These are phyloP conservation scores for Aspergillus nanangensis DNA, from an alignment of 495 filamentous ascomycete species.

Conservation along the genomic window DNA sequence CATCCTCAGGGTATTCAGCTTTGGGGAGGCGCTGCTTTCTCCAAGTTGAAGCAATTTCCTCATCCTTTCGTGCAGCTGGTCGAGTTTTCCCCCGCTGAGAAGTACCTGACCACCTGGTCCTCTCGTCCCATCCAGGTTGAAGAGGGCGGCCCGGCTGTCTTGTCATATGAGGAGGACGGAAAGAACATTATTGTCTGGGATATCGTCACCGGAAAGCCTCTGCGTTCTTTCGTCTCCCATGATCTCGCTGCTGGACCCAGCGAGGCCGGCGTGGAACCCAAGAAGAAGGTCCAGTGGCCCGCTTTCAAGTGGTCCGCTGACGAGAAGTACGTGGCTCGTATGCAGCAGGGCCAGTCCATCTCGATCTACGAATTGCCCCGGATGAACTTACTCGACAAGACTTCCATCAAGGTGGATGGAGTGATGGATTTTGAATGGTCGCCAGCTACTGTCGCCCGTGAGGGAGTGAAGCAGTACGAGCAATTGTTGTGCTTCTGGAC, in stretches of 20 bases:
- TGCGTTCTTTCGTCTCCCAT: conserved; percentile 87
- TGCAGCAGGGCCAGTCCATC: conserved; percentile 82
- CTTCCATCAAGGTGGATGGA: conserved; percentile 89
- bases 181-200: conserved; percentile 99
- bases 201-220: conserved; percentile 79
- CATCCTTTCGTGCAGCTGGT: conserved; percentile 94
- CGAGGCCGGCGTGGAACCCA: conserved; percentile 64
- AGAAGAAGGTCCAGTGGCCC: conserved; percentile 95
- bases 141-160: conserved; percentile 69
- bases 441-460: conserved; percentile 70
- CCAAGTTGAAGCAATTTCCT: conserved; percentile 83
- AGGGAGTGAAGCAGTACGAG: conserved; percentile 83
- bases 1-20: conserved; percentile 94
- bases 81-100: conserved; percentile 91
- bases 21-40: conserved; percentile 89
- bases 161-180: conserved; percentile 89
- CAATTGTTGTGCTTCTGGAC: conserved; percentile 98
- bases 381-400: conserved; percentile 88
- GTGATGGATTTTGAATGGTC: conserved; percentile 98
- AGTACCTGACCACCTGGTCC: conserved; percentile 94
- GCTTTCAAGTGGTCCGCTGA: conserved; percentile 99
- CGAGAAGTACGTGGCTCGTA: conserved; percentile 91
- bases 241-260: conserved; percentile 59
- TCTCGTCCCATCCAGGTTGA: conserved; percentile 86
- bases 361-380: conserved; percentile 90